Evolutionary conservation across 768 basidiomycete genomes (phyloP).

Genomic region (Lyophyllum atratum): DNA sequence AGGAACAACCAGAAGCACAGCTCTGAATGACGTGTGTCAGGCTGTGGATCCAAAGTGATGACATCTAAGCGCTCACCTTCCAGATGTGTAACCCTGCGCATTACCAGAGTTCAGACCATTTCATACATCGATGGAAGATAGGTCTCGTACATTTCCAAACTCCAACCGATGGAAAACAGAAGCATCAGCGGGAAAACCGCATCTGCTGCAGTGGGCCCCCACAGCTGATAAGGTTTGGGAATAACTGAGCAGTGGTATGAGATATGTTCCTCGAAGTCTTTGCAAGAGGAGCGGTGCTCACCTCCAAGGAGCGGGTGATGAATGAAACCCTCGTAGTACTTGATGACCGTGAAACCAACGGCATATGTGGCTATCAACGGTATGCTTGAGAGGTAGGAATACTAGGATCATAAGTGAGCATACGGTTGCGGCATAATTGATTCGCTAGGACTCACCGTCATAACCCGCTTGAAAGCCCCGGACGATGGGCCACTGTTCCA

Average conservation of each 20-base stretch:
- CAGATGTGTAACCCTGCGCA: conserved; percentile 70
- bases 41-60: background rate
- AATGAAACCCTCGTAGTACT: conserved; percentile 70
- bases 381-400: conserved; percentile 66
- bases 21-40: conserved; percentile 42
- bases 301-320: conserved; percentile 46
- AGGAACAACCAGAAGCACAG: conserved; percentile 90
- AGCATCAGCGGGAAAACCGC: conserved; percentile 70
- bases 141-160: conserved; percentile 66
- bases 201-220: conserved; percentile 44
- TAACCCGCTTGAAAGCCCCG: conserved; percentile 82
- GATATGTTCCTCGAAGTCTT: background rate
- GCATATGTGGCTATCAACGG: conserved; percentile 62
- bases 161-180: conserved; percentile 67
- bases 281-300: conserved; percentile 37
- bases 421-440: background rate
- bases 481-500: conserved; percentile 69
- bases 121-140: background rate
- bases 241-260: conserved; percentile 43
- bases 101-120: background rate
- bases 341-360: conserved; percentile 68
- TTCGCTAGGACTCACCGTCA: conserved; percentile 61
- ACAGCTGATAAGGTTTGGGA: conserved; percentile 63
- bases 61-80: conserved; percentile 55
- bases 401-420: conserved; percentile 39